Base-by-base conservation (phyloP, 2,329 filamentous ascomycete genomes). In the Capronia americana region DNA sequence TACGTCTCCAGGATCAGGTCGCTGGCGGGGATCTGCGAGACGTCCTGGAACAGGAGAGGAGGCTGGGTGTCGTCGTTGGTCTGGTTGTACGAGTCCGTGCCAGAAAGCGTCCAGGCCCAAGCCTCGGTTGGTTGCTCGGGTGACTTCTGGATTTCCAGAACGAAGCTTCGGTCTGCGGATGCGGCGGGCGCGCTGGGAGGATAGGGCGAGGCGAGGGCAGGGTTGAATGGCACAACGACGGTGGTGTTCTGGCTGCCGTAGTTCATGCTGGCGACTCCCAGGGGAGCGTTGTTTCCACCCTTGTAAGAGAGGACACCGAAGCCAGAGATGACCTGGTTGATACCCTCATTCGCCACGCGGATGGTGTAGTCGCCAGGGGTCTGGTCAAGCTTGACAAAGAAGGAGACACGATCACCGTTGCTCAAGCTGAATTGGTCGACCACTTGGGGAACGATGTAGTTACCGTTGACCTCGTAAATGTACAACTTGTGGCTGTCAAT, bases 261-360 rank as follows among this genome's bases (percentile, higher is more conserved):
- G 69, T 82, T 81, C 67, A 88, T 84, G 70, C 79, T 85, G 0
- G 84, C 76, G 1, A 74, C 72, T 0, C 80, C 79, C 2, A 70
- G 10, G 28, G 73, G 14, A 0, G 65, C 58, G 12, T 63, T 66
- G 23, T 48, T 54, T 17, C 74, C 59, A 24, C 74, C 72, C 20
- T 72, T 67, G 67, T 84, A 83, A 0, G 79, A 77, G 46, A 90
- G 75, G 8, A 81, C 77, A 0, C 84, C 86, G 20, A 81, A 79
- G 1, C 83, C 86, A 14, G 80, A 79, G 32, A 89, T 79, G 61
- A 88, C 80, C 72, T 90, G 88, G 11, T 83, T 81, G 2, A 80
- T 74, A 32, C 78, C 79, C 14, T 78, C 76, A 17, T 84, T 82
- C 28, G 83, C 82, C 48, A 85, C 78, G 2, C 87, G 85, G 34